A percentile compares a stretch with the other conserved stretches of the same genome.
Conservation (phyloP, 2,329 filamentous ascomycete genomes). For the Pseudopyricularia javanii region DNA sequence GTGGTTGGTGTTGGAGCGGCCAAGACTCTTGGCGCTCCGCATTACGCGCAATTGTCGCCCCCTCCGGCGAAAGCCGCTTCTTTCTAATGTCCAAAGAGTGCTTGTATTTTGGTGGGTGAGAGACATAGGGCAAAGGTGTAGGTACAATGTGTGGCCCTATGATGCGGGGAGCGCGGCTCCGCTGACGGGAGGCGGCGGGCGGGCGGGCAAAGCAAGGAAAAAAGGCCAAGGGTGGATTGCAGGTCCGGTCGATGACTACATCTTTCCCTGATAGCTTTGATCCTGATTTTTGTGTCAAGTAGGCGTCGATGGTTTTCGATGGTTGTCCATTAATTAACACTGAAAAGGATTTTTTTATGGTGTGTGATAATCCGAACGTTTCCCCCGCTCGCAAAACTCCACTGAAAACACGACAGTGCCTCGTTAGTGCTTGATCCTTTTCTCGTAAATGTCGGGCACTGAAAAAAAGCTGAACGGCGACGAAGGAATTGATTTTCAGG, state of each 20-base stretch:
- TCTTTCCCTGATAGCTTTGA: not conserved
- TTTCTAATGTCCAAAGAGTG: not conserved
- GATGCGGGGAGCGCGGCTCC: not conserved
- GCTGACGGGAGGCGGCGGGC: not conserved
- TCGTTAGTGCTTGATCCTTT: not conserved
- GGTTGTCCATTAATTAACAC: no score
- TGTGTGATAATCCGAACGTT: not conserved
- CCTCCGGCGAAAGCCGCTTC: not conserved
- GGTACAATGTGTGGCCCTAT: no score
- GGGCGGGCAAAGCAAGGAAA: not conserved
- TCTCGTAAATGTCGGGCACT: not conserved
- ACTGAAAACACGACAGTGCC: not conserved
- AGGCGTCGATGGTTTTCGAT: no score
- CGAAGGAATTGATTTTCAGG: no score
- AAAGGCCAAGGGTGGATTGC: not conserved
- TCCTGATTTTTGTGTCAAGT: no score
- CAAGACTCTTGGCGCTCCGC: not conserved
- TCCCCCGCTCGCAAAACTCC: not conserved
- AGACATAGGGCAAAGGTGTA: no score
- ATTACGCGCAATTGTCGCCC: not conserved
- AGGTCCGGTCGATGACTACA: not conserved
- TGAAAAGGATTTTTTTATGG: no score
- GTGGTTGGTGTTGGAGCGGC: no score
- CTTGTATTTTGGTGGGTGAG: no score
- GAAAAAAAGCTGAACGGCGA: not conserved